phyloP scores from a whole-genome alignment of 2,329 filamentous ascomycete genomes.

The Orbilia javanica region DNA sequence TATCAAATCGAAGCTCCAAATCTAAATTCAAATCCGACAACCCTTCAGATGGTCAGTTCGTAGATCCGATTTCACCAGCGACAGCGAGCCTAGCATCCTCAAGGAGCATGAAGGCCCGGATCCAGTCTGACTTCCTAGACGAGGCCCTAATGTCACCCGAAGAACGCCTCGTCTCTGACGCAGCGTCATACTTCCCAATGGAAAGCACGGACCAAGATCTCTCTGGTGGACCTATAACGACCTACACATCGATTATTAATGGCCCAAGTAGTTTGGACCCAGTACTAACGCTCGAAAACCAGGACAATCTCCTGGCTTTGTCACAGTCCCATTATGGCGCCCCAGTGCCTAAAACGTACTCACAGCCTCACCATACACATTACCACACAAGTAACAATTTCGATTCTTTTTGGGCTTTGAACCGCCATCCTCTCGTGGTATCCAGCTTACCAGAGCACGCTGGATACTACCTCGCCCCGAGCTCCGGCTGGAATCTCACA shows the following conservation, averaged over 20 bases:
- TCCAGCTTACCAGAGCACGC: conserved; percentile 48
- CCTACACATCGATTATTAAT: conserved; percentile 49
- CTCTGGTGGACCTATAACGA: conserved; percentile 32
- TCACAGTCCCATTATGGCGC: conserved; percentile 28
- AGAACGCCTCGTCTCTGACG: conserved; percentile 33
- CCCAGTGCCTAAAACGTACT: conserved; percentile 32
- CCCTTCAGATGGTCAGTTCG: background rate
- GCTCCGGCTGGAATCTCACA: conserved; percentile 37
- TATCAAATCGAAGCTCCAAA: conserved; percentile 13
- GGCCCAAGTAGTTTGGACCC: conserved; percentile 37
- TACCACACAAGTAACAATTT: conserved; percentile 38
- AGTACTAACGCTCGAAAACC: conserved; percentile 49
- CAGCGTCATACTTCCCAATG: conserved; percentile 11
- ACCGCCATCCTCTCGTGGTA: conserved; percentile 30
- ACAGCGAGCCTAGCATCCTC: conserved; percentile 39
- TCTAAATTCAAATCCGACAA: conserved; percentile 11
- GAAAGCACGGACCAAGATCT: conserved; percentile 30
- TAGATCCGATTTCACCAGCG: conserved; percentile 20
- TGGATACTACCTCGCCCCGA: conserved; percentile 40
- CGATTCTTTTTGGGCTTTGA: conserved; percentile 42
- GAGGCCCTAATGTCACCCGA: conserved; percentile 35
- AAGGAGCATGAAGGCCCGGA: conserved; percentile 22
- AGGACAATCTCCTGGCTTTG: conserved; percentile 44
- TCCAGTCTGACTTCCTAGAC: conserved; percentile 47
- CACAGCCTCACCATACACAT: conserved; percentile 15